Evolutionary conservation across 148 eudicot genomes (phyloP), one percentile per base, ranked within the genome.

Genomic region (Linanthus parryae): DNA sequence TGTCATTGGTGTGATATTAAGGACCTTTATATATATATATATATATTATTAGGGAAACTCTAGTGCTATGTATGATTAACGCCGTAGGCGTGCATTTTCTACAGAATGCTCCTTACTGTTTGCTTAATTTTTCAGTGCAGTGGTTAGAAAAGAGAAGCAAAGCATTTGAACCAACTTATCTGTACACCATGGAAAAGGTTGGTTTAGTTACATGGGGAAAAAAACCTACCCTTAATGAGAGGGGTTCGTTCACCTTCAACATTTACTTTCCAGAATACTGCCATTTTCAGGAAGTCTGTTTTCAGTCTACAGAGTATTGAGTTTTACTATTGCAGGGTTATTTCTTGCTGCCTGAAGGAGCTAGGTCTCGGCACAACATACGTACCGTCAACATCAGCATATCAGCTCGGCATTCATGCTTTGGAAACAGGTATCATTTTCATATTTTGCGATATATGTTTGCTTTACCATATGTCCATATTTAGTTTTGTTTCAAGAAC

Each of bases 111-210:
- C 39, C 68, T 51, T 59, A 62, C 43, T 57, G 60, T 69, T 54
- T 50, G 56, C 41, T 58, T 78, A 36, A 31, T 58, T 28, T 71
- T 74, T 61, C 84, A 90, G 97, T 85, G 73, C 88, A 85, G 77
- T 90, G 95, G 95, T 77, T 90, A 57, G 97, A 85, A 64, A 78
- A 66, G 69, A 85, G 74, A 65, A 85, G 91, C 67, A 70, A 74
- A 45, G 85, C 92, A 29, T 90, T 85, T 74, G 97, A 90, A 72
- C 97, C 95, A 54, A 71, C 92, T 28, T 90, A 90, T 69, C 48
- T 90, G 16, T 90, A 83, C 72, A 90, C 97, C 31, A 76, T 66
- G 76, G 97, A 90, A 59, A 90, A 90, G 95, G 97, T 76, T 28
- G 42, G 54, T 25, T 50, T 48, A 41, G 37, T 49, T 10, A n/a